A percentile compares a stretch with the other conserved stretches of the same genome.
Evolutionary conservation across 768 basidiomycete genomes (phyloP).

Genomic region (Rickenella mellea): DNA sequence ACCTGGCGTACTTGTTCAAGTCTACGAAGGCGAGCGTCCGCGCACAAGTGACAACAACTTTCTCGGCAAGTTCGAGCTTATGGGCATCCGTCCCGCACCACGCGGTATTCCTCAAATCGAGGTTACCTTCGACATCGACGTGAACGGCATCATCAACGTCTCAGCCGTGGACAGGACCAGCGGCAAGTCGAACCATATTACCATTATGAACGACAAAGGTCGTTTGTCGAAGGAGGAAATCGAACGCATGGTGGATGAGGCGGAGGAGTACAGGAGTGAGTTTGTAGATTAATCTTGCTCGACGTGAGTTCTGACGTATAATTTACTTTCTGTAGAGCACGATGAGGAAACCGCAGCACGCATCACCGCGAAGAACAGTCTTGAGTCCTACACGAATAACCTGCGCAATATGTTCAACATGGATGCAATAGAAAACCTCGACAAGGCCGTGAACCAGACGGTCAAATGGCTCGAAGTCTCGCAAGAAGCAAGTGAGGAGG

Average conservation of each 20-base stretch:
- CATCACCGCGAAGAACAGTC: conserved; percentile 79
- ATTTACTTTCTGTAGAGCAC: conserved; percentile 50
- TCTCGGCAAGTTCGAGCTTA: conserved; percentile 96
- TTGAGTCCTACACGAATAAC: conserved; percentile 94
- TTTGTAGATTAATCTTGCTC: conserved; percentile 5
- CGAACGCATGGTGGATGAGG: conserved; percentile 93
- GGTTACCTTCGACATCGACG: conserved; percentile 97
- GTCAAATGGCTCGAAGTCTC: conserved; percentile 82
- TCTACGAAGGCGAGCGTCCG: conserved; percentile 96
- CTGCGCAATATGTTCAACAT: conserved; percentile 82
- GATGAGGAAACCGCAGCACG: conserved; percentile 80
- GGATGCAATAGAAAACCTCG: conserved; percentile 76
- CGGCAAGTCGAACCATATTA: conserved; percentile 89
- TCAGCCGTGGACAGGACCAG: conserved; percentile 94
- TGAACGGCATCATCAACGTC: conserved; percentile 93
- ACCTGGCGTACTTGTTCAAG: conserved; percentile 96
- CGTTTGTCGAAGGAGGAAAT: conserved; percentile 96
- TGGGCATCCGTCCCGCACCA: conserved; percentile 92
- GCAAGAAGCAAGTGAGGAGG: conserved; percentile 87
- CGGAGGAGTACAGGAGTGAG: conserved; percentile 83
- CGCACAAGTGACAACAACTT: conserved; percentile 98
- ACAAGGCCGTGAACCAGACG: conserved; percentile 70
- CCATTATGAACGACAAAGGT: conserved; percentile 94
- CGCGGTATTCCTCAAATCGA: conserved; percentile 97
- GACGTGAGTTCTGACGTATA: conserved; percentile 8